Conservation (phyloP, 768 basidiomycete species). For the Rhizopogon sp. region DNA sequence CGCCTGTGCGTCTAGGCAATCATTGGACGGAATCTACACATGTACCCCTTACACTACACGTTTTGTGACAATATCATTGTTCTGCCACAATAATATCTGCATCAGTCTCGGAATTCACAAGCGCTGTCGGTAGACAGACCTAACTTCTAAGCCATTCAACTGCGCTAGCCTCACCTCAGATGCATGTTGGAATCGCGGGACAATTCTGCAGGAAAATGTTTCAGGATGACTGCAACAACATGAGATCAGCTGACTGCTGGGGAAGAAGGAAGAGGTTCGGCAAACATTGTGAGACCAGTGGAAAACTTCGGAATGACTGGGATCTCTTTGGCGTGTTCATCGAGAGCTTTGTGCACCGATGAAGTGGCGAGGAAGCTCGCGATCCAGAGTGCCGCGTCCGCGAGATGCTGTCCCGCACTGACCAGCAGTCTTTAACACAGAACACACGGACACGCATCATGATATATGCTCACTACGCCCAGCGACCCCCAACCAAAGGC, state of each 20-base stretch:
- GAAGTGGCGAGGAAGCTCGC: neutral
- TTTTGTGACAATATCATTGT: too few species aligned
- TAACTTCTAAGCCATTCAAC: too few species aligned
- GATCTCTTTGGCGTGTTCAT: neutral
- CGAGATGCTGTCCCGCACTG: neutral
- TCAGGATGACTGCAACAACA: constrained; percentile 7
- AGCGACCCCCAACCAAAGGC: neutral
- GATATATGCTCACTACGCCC: neutral
- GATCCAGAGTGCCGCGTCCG: neutral
- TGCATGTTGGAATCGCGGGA: constrained; percentile 4
- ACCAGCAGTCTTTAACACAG: too few species aligned
- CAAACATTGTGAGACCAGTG: neutral
- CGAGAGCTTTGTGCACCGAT: neutral
- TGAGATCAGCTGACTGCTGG: neutral
- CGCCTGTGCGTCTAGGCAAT: too few species aligned
- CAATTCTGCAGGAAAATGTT: constrained; percentile 13
- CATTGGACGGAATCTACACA: too few species aligned
- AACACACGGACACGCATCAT: too few species aligned
- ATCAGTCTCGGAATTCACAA: too few species aligned
- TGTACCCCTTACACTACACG: too few species aligned
- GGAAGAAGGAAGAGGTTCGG: neutral
- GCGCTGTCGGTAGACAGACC: too few species aligned
- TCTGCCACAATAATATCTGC: too few species aligned
- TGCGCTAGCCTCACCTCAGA: too few species aligned
- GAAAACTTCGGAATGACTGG: neutral